phyloP scores from a whole-genome alignment of 352 stramenopile species.

The Globisporangium cylindrosporum region DNA sequence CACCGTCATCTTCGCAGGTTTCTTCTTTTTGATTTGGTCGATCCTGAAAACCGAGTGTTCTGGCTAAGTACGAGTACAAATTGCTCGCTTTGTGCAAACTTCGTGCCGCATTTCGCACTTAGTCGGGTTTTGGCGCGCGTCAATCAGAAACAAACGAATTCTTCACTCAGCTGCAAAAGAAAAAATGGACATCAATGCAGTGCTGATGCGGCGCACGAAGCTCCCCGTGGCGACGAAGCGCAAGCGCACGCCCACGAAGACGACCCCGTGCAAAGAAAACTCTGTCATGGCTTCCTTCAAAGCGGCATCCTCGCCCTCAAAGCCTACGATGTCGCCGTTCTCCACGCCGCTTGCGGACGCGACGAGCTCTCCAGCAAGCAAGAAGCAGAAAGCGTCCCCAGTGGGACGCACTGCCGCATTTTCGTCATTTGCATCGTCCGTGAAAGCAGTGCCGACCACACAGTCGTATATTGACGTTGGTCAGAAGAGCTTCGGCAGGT shows the following conservation, averaged over 20 bases:
- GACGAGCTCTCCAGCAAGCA: constrained; percentile 4
- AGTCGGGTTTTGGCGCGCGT: background rate
- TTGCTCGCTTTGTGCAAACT: background rate
- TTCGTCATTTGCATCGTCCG: constrained; percentile 4
- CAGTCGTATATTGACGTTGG: constrained; percentile 79
- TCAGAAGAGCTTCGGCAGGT: constrained; percentile 64
- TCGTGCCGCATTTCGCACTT: constrained; percentile 3
- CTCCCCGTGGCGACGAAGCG: constrained; percentile 29
- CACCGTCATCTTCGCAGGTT: constrained; percentile 26
- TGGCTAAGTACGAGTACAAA: too few species aligned
- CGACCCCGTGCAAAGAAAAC: constrained; percentile 15
- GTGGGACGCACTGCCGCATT: background rate
- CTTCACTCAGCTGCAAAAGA: background rate
- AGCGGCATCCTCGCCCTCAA: background rate
- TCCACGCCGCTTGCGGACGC: constrained; percentile 15
- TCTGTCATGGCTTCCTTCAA: background rate
- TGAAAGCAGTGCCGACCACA: constrained; percentile 19
- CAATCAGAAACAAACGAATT: background rate
- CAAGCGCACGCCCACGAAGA: constrained; percentile 29
- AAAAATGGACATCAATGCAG: constrained; percentile 36
- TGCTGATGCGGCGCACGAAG: constrained; percentile 44
- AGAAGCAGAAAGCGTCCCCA: constrained; percentile 7
- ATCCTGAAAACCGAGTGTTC: too few species aligned
- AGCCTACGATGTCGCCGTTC: constrained; percentile 22
- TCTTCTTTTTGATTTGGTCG: background rate